phyloP scores from a whole-genome alignment of 2,329 filamentous ascomycete genomes.

The Laburnicola sp. region DNA sequence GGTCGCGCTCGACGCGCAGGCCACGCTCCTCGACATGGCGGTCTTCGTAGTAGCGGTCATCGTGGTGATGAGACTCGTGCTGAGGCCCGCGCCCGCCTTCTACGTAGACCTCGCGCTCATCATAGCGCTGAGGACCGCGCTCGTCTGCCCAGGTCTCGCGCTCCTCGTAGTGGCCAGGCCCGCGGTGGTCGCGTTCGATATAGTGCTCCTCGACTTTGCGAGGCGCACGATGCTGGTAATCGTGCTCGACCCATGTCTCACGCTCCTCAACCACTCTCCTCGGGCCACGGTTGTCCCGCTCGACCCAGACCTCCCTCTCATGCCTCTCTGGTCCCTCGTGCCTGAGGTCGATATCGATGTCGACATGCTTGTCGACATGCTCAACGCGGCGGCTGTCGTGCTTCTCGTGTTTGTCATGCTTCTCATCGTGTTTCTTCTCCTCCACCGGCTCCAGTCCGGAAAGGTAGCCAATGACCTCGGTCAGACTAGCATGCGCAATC shows the following conservation, averaged over 20 bases:
- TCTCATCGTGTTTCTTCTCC: constrained; percentile 23
- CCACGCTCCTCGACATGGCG: constrained; percentile 10
- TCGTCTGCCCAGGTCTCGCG: constrained; percentile 22
- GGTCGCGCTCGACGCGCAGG: constrained; percentile 24
- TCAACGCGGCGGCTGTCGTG: constrained; percentile 24
- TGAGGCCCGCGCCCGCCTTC: constrained; percentile 25
- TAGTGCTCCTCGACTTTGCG: constrained; percentile 19
- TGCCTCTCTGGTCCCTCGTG: constrained; percentile 28
- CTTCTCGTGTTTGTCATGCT: constrained; percentile 27
- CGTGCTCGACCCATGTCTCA: constrained; percentile 22
- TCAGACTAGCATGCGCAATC: constrained; percentile 40
- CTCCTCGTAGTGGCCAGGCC: constrained; percentile 27
- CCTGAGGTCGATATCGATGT: constrained; percentile 39
- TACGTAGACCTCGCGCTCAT: constrained; percentile 35
- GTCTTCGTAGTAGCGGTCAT: constrained; percentile 15
- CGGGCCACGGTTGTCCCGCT: constrained; percentile 31
- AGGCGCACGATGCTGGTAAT: constrained; percentile 17
- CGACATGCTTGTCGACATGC: constrained; percentile 21
- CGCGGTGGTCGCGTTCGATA: constrained; percentile 18
- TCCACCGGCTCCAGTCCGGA: constrained; percentile 38
- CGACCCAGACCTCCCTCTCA: constrained; percentile 15
- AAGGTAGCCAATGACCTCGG: constrained; percentile 42
- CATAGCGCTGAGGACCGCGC: constrained; percentile 25
- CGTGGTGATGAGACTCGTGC: constrained; percentile 14
- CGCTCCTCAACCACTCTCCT: constrained; percentile 26